These are phyloP conservation scores for Barbarea vulgaris DNA, from an alignment of 345 rosid species.

Conservation along the genomic window DNA sequence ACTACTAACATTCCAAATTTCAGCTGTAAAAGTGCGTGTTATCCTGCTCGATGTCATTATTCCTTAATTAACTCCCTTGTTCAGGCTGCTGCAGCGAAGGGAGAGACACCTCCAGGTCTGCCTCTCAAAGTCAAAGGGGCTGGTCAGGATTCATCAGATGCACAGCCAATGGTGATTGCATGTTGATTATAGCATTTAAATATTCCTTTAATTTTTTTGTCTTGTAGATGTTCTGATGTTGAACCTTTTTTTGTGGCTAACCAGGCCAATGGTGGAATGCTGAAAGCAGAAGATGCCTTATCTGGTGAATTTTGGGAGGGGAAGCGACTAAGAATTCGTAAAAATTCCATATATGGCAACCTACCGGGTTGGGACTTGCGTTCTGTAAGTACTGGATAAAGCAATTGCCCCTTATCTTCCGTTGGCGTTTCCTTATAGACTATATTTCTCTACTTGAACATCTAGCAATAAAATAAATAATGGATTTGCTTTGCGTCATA, in stretches of 20 bases:
- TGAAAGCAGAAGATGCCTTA: slow-evolving; percentile 87
- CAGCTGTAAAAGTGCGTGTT: not conserved
- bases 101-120: slow-evolving; percentile 99
- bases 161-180: slow-evolving; percentile 66
- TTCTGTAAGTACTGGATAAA: slow-evolving; percentile 72
- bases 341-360: slow-evolving; percentile 73
- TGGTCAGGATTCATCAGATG: slow-evolving; percentile 94
- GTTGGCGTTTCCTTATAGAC: not conserved
- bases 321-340: slow-evolving; percentile 82
- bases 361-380: slow-evolving; percentile 93
- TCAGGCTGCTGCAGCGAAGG: slow-evolving; percentile 99
- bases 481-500: not conserved
- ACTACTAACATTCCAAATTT: not conserved
- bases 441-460: slow-evolving; percentile 6
- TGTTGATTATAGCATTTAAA: slow-evolving; percentile 17
- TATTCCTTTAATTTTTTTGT: slow-evolving; percentile 1
- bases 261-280: slow-evolving; percentile 79
- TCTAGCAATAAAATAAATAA: not conserved
- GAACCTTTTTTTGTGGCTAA: slow-evolving; percentile 16
- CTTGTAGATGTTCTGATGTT: slow-evolving; percentile 11
- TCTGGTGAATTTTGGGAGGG: slow-evolving; percentile 92
- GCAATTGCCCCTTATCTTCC: not conserved
- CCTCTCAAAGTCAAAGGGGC: slow-evolving; percentile 98
- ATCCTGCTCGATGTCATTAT: slow-evolving; percentile 1
- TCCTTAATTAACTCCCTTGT: slow-evolving; percentile 26